Base-by-base conservation (phyloP, 345 rosid species). In the Eutrema heterophyllum region DNA sequence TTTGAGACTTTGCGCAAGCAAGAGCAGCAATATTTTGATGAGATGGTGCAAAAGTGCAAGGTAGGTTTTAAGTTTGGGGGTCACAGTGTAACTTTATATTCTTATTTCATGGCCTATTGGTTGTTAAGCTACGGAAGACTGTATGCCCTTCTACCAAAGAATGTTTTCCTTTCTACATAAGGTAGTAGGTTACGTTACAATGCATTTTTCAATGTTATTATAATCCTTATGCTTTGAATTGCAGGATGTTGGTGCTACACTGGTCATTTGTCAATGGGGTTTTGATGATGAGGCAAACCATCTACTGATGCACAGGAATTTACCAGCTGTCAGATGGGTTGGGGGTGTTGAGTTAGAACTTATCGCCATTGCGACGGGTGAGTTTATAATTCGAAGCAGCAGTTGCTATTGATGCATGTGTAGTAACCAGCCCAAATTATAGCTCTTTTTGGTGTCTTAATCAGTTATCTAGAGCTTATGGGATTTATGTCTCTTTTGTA, bases 201-300 rank as follows among this genome's bases (percentile, higher is more conserved):
- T 30, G 7, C 33, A 30, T 0, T 30, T 30, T 4, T 30, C 1
- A 4, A 4, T 30, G 33, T 30, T 4, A 30, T 30, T 30, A 30
- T 30, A 30, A 4, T 30, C 33, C 6, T 6, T 30, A 30, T 30
- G 5, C 5, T 6, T 30, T 30, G 5, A 30, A 30, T 30, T 30
- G 74, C 84, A 93, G 98, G 98, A 91, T 84, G 93, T 85, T 76
- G 98, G 98, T 72, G 91, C 96, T 33, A 89, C 98, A 11, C 74
- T 93, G 81, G 98, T 93, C 50, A 93, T 93, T 80, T 93, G 97
- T 74, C 98, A 93, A 41, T 93, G 98, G 98, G 98, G 97, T 26
- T 93, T 93, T 24, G 98, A 93, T 75, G 98, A 93, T 68, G 97
- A 93, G 76, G 98, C 98, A 71, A 93, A 93, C 76, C 98, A 93